Evolutionary conservation across 164 flowering plant genomes (phyloP), one percentile per base, ranked within the genome.

Genomic region (Berberis vulgaris): DNA sequence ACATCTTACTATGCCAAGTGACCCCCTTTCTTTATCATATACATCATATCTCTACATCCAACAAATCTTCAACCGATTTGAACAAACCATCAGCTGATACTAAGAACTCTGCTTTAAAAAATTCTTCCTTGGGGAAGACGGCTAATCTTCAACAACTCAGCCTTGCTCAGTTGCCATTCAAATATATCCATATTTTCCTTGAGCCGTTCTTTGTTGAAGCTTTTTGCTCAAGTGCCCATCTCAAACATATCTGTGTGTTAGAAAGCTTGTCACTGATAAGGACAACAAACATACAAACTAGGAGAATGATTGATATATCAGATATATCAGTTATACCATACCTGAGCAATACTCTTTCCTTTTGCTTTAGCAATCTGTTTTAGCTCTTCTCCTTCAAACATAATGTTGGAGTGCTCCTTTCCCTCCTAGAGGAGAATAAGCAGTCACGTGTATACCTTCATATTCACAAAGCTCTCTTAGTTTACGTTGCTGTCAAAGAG

Each of bases 181-280:
- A 77, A 72, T 39, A 74, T 67, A 6, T 70, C 63, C 52, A 69
- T 63, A 53, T 77, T 77, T 46, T 77, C 64, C 45, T 66, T 69
- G 55, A 67, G 9, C 54, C 75, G 67, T 8, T 43, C 68, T 59
- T 68, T 68, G 65, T 72, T 64, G 71, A 64, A 77, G 63, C 80
- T 77, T 69, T 77, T 77, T 74, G 73, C 49, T 74, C 69, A 47
- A 57, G 41, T 69, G 69, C 68, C 80, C 80, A 77, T 61, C 75
- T 73, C 60, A 73, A 58, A 38, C 70, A 68, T 47, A 77, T 64
- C 80, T 77, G 67, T 39, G 12, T 13, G 46, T n/a, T 13, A 1
- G 41, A 57, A 6, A 11, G 11, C 3, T 13, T 54, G 40, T 13
- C 41, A 2, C 1, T 54, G 3, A 26, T 7, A 54, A 6, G 4